Evolutionary conservation across 2,329 filamentous ascomycete genomes (phyloP), one percentile per base, ranked within the genome.

Genomic region (Calonectria multiphialidica): DNA sequence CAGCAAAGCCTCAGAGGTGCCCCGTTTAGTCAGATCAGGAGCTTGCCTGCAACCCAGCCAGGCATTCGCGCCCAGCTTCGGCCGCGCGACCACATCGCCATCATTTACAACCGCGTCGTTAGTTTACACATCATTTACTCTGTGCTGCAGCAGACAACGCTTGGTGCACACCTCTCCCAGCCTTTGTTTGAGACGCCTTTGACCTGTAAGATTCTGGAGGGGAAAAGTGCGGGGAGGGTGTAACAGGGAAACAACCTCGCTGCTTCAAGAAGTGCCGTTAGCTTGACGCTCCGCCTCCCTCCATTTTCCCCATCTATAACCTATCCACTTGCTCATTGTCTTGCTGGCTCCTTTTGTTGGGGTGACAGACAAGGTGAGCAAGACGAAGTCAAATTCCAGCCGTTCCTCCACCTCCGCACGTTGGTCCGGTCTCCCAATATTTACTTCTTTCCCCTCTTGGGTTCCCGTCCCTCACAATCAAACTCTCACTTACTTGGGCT

Each of bases 221-320:
- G 61, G 42, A 47, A 70, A 59, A 71, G 69, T 71, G 69, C 69
- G 69, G 69, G 69, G 69, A 68, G 66, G 47, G 21, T 33, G 40
- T 28, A 49, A 45, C 66, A 68, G 59, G 64, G 62, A 35, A 50
- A 67, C 62, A 67, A 68, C 53, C 64, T 67, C 45, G 42, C 57
- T 71, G 53, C 55, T 47, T 44, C 45, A 44, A 67, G 45, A 63
- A 57, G 66, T 64, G 57, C 55, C 66, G 64, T 30, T 67, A 37
- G 55, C 57, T 42, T 64, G 55, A 71, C 63, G 55, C 69, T 71
- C 57, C 69, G 50, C 42, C 68, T 70, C 67, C 44, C 40, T 57
- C 42, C 47, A 50, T 59, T 44, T 63, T 21, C 45, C 59, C 57
- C 50, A 70, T 55, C 53, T 64, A 63, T 63, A 64, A 28, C 50